phyloP scores from a whole-genome alignment of 2,329 filamentous ascomycete genomes.

The Chaetomium globosum region DNA sequence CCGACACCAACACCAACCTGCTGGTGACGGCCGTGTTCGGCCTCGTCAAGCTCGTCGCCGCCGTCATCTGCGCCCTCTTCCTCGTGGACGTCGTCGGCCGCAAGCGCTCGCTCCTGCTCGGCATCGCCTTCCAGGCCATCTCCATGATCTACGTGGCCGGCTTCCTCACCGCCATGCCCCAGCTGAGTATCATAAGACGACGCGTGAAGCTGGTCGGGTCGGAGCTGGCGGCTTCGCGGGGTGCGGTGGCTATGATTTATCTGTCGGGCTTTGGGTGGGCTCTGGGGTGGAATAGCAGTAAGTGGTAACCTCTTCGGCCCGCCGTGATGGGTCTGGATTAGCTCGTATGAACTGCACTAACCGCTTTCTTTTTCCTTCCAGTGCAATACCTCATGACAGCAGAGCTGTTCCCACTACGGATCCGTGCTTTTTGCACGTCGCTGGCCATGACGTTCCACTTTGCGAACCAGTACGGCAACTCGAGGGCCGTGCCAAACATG shows the following conservation, averaged over 20 bases:
- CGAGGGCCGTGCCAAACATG: conserved; percentile 74
- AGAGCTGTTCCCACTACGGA: conserved; percentile 74
- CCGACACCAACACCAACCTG: conserved; percentile 67
- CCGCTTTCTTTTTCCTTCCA: background rate
- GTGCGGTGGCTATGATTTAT: conserved; percentile 74
- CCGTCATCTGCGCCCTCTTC: conserved; percentile 72
- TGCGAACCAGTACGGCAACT: conserved; percentile 76
- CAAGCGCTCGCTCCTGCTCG: conserved; percentile 65
- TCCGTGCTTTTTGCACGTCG: conserved; percentile 70
- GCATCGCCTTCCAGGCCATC: conserved; percentile 62
- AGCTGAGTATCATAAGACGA: conserved; percentile 49
- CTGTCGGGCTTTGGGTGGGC: conserved; percentile 70
- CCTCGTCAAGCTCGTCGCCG: conserved; percentile 69
- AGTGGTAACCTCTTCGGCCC: background rate
- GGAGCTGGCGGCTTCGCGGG: conserved; percentile 59
- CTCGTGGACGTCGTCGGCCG: conserved; percentile 78
- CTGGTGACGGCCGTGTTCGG: conserved; percentile 77
- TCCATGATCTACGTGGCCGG: conserved; percentile 64
- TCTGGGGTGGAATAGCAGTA: conserved; percentile 66
- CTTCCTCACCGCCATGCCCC: conserved; percentile 65
- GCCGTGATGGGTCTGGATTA: background rate
- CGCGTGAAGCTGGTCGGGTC: conserved; percentile 42
- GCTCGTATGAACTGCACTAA: background rate
- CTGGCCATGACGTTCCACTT: conserved; percentile 80
- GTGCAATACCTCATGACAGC: conserved; percentile 74